Percentiles rank a stretch among this genome's conserved stretches.
Conservation (phyloP, 306 rosid genomes). For the Erythrophleum fordii region DNA sequence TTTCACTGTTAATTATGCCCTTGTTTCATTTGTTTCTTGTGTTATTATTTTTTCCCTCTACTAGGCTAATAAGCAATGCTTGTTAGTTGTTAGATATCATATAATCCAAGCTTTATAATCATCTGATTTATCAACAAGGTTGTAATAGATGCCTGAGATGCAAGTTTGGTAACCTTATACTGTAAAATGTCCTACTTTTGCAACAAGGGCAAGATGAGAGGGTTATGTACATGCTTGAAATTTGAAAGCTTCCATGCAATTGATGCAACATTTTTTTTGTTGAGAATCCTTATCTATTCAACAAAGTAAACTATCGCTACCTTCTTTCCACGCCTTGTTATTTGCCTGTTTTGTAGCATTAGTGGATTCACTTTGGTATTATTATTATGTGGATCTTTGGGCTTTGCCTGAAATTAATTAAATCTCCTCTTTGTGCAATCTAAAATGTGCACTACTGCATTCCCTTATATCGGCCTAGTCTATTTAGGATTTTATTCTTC, state of each 20-base stretch:
- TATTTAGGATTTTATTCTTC: background rate
- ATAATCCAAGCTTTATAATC: background rate
- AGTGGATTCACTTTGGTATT: no score
- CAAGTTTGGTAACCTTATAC: no score
- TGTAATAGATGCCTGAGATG: no score
- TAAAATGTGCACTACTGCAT: no score
- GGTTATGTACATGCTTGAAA: no score
- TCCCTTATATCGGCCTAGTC: no score
- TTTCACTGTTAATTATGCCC: background rate
- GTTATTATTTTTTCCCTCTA: background rate
- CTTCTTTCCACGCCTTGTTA: background rate
- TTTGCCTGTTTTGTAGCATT: no score
- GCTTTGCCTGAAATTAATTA: no score
- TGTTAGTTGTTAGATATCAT: slow-evolving; percentile 2
- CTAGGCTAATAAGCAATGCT: background rate
- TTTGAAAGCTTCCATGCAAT: background rate
- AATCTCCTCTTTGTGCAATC: no score
- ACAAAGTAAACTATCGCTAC: slow-evolving; percentile 14
- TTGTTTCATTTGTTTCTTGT: slow-evolving; percentile 16
- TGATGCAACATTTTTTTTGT: background rate
- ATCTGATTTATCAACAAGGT: slow-evolving; percentile 5
- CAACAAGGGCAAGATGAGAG: no score
- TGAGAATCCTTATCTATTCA: background rate
- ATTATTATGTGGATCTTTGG: no score
- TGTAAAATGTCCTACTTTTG: no score